Conservation (phyloP, 78 protist species). For the Tieghemostelium lacteum region DNA sequence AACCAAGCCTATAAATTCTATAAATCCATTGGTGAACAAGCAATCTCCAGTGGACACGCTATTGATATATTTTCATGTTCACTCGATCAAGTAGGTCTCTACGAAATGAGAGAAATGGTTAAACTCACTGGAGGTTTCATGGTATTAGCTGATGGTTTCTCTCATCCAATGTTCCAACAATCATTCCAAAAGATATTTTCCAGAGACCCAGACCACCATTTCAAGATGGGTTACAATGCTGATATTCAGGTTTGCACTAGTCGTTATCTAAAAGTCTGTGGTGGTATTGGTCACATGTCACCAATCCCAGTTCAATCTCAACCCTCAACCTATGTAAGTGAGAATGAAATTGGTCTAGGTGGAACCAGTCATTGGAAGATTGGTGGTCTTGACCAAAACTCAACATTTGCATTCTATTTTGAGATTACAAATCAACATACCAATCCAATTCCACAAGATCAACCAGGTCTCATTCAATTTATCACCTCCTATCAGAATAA, state of each 20-base stretch:
- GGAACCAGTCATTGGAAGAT: slow-evolving; percentile 95
- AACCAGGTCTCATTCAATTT: slow-evolving; percentile 90
- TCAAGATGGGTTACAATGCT: slow-evolving; percentile 59
- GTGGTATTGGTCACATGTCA: slow-evolving; percentile 91
- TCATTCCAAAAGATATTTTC: slow-evolving; percentile 86
- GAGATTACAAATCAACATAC: slow-evolving; percentile 86
- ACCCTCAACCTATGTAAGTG: slow-evolving; percentile 51
- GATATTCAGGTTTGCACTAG: slow-evolving; percentile 54
- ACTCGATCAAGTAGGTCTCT: slow-evolving; percentile 95
- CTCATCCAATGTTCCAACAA: slow-evolving; percentile 87
- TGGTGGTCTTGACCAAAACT: slow-evolving; percentile 72
- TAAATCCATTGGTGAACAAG: slow-evolving; percentile 80
- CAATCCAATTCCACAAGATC: slow-evolving; percentile 11
- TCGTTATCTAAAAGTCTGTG: slow-evolving; percentile 89
- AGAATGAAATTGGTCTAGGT: slow-evolving; percentile 94
- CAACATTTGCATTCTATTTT: slow-evolving; percentile 92
- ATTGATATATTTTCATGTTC: slow-evolving; percentile 91
- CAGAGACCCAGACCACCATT: slow-evolving; percentile 17
- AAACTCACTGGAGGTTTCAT: slow-evolving; percentile 86
- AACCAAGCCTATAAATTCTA: slow-evolving; percentile 76
- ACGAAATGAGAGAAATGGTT: slow-evolving; percentile 89
- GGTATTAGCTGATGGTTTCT: slow-evolving; percentile 93
- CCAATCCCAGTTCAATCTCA: slow-evolving; percentile 20
- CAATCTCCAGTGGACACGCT: slow-evolving; percentile 84
- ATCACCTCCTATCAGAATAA: slow-evolving; percentile 90